Base-by-base conservation (phyloP, 1,284 basidiomycete species). In the Lentinula novae-zelandiae region DNA sequence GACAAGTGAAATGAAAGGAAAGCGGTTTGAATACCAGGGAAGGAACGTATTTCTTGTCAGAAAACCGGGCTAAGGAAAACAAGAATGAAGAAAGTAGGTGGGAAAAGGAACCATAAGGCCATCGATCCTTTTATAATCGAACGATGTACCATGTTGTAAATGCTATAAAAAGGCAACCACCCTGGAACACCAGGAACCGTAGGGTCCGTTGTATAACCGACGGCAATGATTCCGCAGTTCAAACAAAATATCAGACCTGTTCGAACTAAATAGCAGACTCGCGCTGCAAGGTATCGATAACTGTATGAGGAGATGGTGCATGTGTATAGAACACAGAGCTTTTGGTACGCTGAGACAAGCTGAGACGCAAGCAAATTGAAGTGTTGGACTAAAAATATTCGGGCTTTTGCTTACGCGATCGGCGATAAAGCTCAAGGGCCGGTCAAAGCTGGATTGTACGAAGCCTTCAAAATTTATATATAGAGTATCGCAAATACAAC, bases 31-130 rank as follows among this genome's bases (percentile, higher is more conserved):
- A 20, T 36, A 51, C 44, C 53, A 17, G 17, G 20, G 17, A 53
- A 44, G 20, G 48, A 55, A 62, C 40, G 44, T 4, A 42, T 54
- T 22, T 55, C 15, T 50, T 61, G 49, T 46, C 53, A 27, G 38
- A 42, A 48, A 42, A 56, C 20, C n/a, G 60, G 12, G 8, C 20
- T 20, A 22, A n/a, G 20, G 31, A 27, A 17, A 12, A 31, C 15
- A 27, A 60, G 42, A 31, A 39, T 40, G 15, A 27, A 33, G 38
- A 40, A 27, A 33, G 38, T 51, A 17, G 31, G 33, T 31, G 27
- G 50, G 50, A 51, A 51, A 34, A 22, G 50, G 5, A 20, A 46
- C 20, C 20, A 51, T n/a, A 51, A 51, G 50, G 31, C 31, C 17
- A 13, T 27, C 8, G 12, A 51, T 36, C 50, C 33, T 51, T 51